Evolutionary conservation across 768 basidiomycete genomes (phyloP), one percentile per base, ranked within the genome.

Genomic region (Sistotremastrum niveocremeum): DNA sequence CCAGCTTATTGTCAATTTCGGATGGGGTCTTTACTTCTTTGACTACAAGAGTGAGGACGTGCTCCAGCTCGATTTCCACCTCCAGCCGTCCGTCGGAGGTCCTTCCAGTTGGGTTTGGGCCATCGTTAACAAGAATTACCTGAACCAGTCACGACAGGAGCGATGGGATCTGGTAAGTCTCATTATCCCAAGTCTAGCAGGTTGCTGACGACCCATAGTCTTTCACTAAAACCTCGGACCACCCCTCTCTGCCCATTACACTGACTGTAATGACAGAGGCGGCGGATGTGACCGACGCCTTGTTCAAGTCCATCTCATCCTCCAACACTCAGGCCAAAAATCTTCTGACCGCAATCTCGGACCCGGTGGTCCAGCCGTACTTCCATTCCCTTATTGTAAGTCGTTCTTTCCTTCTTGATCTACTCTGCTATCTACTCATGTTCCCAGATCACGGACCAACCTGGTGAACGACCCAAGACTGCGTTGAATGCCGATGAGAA

Each of bases 101-200:
- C 42, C 58, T 76, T 42, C 67, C 49, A 82, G 76, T 55, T 89
- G 78, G 58, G 84, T 94, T 3, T 95, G 82, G 80, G 88, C 78
- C 7, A 60, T 91, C 45, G 80, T 90, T 30, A 71, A 75, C 34
- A 95, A 93, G 66, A 76, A 81, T 47, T 83, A 87, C 52, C 68
- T 93, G 50, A 63, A 72, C 47, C 66, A 67, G 34, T 74, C 88
- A 56, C 81, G 77, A 61, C 69, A 78, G 46, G 62, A 70, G 47
- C 74, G 90, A 51, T 95, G 87, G 86, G 91, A 94, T 60, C 62
- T 93, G 60, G 90, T 94, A 48, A 57, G 81, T 70, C n/a, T 45
- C 42, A 39, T n/a, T 40, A 37, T 44, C 32, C 30, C 42, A 29
- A 33, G 20, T 10, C 10, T 32, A 36, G 33, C 5, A 38, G 36